Base-by-base conservation (phyloP, 1,284 basidiomycete species). In the Neolentinus lepideus region DNA sequence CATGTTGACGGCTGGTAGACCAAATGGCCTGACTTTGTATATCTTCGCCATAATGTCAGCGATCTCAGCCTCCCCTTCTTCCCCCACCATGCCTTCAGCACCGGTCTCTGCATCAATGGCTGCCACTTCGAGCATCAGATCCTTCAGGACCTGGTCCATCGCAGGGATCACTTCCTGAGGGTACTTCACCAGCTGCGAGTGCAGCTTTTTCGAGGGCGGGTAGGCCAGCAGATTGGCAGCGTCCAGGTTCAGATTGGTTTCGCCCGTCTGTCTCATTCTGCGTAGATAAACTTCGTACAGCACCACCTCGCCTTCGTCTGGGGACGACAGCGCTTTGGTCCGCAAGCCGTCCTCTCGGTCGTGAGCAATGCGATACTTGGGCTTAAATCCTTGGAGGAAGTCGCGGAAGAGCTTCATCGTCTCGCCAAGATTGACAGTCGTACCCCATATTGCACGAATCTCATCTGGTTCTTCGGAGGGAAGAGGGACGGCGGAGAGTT, bases 131-230 rank as follows among this genome's bases (percentile, higher is more conserved):
- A 93, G 71, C 87, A 96, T 89, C 55, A 90, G 71, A 65, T 98
- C 95, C 71, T 95, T 93, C 61, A 98, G 75, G 0, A 94, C 89
- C 66, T 95, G 92, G 77, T 99, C 97, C 88, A 98, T 94, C 54
- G 93, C 92, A 1, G 96, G 96, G 45, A 99, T 82, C 53, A 98
- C 85, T 75, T 99, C 96, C 70, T 98, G 94, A 0, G 96, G 97
- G 69, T 96, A 99, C 67, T 94, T 94, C 61, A 87, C 70, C 12
- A 98, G 75, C 64, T 92, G 90, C 45, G 75, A 73, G 66, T 91
- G 82, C 12, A 98, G 77, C 70, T 93, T 94, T 66, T 84, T 87
- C 58, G 85, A 85, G 4, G 90, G 85, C 0, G 93, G 92, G 69
- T 90, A 99, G 0, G 95, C 85, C 26, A 88, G 78, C n/a, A 99